Conservation (phyloP, 192 early-diverging fungal genomes). For the Linnemannia zychae region DNA sequence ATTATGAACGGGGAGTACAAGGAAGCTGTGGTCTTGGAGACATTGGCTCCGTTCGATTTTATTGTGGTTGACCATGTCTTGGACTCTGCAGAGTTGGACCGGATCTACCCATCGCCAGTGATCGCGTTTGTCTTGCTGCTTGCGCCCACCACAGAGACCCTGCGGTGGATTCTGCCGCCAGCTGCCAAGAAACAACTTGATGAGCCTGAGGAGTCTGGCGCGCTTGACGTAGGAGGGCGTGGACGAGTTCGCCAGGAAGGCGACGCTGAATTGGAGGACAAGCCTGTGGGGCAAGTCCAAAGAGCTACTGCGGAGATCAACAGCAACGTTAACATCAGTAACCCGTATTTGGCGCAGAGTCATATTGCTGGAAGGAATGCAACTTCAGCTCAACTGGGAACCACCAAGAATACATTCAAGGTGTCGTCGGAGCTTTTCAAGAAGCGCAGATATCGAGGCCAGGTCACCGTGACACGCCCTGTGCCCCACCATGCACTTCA, state of each 20-base stretch:
- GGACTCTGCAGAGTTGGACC: constrained; percentile 42
- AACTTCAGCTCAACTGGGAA: neutral
- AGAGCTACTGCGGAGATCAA: neutral
- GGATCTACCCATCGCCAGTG: constrained; percentile 27
- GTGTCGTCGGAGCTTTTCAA: constrained; percentile 39
- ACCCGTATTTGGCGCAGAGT: neutral
- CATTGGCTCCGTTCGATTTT: constrained; percentile 21
- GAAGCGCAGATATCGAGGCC: constrained; percentile 40
- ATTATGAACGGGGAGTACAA: neutral
- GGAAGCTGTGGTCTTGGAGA: neutral
- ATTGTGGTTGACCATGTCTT: constrained; percentile 46
- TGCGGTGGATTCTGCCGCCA: constrained; percentile 48
- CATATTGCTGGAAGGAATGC: neutral
- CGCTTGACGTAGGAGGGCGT: constrained; percentile 32
- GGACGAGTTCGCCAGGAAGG: constrained; percentile 1
- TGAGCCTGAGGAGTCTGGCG: constrained; percentile 13
- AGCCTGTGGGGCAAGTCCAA: neutral
- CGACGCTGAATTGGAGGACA: neutral
- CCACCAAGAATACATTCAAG: neutral
- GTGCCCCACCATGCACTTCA: neutral
- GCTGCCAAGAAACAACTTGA: constrained; percentile 16
- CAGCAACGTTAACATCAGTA: neutral
- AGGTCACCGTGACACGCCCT: constrained; percentile 25
- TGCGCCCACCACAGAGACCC: constrained; percentile 37
- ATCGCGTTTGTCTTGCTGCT: constrained; percentile 33